phyloP scores from a whole-genome alignment of 2,329 filamentous ascomycete species.

The Pyricularia sp. region DNA sequence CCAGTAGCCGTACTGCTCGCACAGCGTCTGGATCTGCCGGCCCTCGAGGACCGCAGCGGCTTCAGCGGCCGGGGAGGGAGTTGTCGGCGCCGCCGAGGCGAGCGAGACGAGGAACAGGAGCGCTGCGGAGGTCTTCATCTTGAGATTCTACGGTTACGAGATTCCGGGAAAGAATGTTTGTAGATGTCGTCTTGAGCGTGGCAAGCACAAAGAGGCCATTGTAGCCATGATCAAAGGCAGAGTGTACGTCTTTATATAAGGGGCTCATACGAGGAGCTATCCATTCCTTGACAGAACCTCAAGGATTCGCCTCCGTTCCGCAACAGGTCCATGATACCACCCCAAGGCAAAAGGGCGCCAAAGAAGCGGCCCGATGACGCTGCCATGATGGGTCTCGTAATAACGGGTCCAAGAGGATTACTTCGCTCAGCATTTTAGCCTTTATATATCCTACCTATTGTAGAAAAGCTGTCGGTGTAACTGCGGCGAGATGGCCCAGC shows the following conservation, averaged over 20 bases:
- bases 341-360: background rate
- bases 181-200: background rate
- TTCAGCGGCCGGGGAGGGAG: background rate
- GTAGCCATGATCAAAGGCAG: background rate
- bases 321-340: background rate
- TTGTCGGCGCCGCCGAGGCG: background rate
- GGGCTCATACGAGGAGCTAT: background rate
- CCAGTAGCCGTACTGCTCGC: constrained; percentile 20
- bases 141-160: background rate
- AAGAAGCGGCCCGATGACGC: background rate
- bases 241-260: background rate
- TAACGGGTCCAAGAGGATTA: background rate
- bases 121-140: background rate
- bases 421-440: background rate
- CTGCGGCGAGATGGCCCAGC: background rate
- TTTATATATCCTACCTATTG: background rate
- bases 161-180: background rate
- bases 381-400: background rate
- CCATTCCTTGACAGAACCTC: background rate
- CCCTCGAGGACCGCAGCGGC: constrained; percentile 2
- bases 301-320: background rate
- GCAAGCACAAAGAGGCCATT: background rate
- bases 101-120: constrained; percentile 3
- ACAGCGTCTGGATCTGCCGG: constrained; percentile 11
- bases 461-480: background rate